Conservation (phyloP, 768 basidiomycete species). For the Omphalotus guepiniiformis region DNA sequence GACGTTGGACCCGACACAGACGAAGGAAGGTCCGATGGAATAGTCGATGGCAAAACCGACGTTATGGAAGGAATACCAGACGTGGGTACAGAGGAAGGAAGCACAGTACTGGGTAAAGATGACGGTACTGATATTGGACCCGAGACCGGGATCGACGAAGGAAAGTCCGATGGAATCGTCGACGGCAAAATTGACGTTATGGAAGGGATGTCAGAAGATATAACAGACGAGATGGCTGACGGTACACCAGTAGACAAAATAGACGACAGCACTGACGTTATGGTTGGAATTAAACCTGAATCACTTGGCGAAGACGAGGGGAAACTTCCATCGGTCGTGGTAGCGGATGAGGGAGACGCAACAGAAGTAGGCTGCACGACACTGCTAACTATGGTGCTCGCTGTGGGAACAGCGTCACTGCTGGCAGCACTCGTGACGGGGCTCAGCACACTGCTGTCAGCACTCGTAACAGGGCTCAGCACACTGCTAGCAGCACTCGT, state of each 20-base stretch:
- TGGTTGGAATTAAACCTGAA: not conserved
- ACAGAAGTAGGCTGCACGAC: too few species aligned
- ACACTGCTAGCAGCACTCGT: too few species aligned
- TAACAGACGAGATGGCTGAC: too few species aligned
- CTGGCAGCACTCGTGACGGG: too few species aligned
- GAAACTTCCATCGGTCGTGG: too few species aligned
- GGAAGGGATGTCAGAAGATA: not conserved
- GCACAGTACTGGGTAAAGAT: not conserved
- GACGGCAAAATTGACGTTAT: not conserved
- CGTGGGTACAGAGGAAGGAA: not conserved
- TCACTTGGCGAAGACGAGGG: conserved; percentile 2
- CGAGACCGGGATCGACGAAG: not conserved
- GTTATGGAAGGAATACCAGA: not conserved
- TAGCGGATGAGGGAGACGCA: too few species aligned
- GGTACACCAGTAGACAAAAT: too few species aligned
- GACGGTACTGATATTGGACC: not conserved
- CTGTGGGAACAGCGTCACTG: too few species aligned
- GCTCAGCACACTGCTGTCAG: too few species aligned
- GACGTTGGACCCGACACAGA: not conserved
- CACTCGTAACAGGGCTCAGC: too few species aligned
- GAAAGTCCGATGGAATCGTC: not conserved
- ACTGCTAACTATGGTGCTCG: too few species aligned
- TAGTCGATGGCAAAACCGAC: not conserved
- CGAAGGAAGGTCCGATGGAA: not conserved
- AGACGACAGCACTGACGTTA: not conserved